Evolutionary conservation across 2,329 filamentous ascomycete species (phyloP).

Genomic region (Colletotrichum scovillei): DNA sequence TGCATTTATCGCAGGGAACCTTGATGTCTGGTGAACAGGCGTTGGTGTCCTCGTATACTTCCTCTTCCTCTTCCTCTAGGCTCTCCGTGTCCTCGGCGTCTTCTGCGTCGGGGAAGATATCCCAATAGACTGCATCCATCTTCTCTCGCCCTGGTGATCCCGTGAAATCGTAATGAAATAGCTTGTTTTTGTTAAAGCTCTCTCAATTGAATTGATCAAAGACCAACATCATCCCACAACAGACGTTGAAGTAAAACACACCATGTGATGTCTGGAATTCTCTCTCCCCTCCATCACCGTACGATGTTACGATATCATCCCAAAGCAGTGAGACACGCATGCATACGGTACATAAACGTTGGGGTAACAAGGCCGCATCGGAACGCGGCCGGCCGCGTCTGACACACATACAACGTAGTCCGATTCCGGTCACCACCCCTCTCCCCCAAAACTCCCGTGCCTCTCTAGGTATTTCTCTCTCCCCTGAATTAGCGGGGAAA

Average conservation of each 20-base stretch:
- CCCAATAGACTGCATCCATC: slow-evolving; percentile 18
- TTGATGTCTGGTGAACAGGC: not conserved
- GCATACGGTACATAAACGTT: not conserved
- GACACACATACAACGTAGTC: not conserved
- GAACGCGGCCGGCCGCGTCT: not conserved
- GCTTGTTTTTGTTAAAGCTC: too few relatives aligned
- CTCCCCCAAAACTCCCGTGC: not conserved
- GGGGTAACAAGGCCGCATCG: slow-evolving; percentile 4
- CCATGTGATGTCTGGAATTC: slow-evolving; percentile 3
- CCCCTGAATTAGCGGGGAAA: not conserved
- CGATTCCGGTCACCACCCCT: not conserved
- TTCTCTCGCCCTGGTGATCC: too few relatives aligned
- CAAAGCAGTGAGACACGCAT: slow-evolving; percentile 2
- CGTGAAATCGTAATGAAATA: not conserved
- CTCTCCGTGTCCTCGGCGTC: not conserved
- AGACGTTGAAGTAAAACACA: not conserved
- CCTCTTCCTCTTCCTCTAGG: not conserved
- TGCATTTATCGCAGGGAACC: slow-evolving; percentile 5
- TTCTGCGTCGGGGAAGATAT: not conserved
- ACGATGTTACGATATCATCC: not conserved
- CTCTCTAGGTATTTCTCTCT: too few relatives aligned
- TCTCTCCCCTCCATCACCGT: not conserved
- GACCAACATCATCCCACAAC: too few relatives aligned
- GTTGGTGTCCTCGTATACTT: too few relatives aligned
- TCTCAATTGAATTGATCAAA: too few relatives aligned